Evolutionary conservation across 768 basidiomycete genomes (phyloP).

Genomic region (Vishniacozyma victoriae): DNA sequence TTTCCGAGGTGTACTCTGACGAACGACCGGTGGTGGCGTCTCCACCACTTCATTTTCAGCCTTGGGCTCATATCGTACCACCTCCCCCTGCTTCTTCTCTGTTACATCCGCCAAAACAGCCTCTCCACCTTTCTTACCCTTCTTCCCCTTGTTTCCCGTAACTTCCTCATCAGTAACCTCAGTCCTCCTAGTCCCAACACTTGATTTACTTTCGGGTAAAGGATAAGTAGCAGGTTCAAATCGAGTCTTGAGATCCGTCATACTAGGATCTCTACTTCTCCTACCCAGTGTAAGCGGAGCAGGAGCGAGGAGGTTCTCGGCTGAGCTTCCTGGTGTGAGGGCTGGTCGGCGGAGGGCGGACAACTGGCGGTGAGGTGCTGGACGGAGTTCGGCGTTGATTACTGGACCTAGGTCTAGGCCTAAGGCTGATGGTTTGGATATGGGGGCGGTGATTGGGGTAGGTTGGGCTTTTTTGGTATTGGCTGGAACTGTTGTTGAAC

Average conservation of each 20-base stretch:
- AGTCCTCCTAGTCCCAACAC: not conserved
- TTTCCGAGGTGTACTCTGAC: not conserved
- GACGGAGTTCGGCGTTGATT: not conserved
- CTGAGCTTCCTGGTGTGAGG: conserved; percentile 5
- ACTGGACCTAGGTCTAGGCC: not conserved
- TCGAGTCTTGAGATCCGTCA: conserved; percentile 10
- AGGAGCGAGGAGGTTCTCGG: conserved; percentile 9
- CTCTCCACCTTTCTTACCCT: not conserved
- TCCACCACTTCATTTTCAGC: not conserved
- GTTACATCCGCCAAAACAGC: not conserved
- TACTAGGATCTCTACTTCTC: conserved; percentile 6
- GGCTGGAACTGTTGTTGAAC: too few species aligned
- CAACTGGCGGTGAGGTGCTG: conserved; percentile 8
- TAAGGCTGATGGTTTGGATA: not conserved
- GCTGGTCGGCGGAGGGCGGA: conserved; percentile 19
- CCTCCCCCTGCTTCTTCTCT: not conserved
- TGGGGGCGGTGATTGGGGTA: not conserved
- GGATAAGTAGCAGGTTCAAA: conserved; percentile 32
- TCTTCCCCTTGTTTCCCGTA: not conserved
- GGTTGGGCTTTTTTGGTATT: not conserved
- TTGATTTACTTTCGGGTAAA: conserved; percentile 6
- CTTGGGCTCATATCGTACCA: not conserved
- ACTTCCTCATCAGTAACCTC: not conserved
- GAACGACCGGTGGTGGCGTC: too few species aligned
- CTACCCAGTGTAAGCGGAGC: conserved; percentile 1